Conservation (phyloP, 257 asterid species). For the Solanum peruvianum region DNA sequence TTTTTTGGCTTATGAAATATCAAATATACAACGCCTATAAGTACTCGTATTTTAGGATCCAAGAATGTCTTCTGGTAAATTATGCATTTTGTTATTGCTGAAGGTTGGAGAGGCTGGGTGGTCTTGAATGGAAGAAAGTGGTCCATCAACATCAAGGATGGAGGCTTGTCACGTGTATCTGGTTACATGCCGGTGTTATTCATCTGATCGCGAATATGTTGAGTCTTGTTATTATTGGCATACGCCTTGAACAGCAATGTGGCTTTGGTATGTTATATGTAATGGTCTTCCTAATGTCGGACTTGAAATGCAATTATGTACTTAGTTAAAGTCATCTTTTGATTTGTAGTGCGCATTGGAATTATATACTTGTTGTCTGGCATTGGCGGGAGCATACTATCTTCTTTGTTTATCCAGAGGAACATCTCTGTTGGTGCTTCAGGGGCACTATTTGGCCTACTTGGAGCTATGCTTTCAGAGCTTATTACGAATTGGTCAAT, state of each 20-base stretch:
- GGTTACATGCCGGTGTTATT: conserved; percentile 87
- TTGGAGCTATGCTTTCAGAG: conserved; percentile 93
- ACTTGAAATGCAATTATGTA: background rate
- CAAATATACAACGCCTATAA: background rate
- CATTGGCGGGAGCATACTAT: conserved; percentile 71
- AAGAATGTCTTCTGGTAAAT: background rate
- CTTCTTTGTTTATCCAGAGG: conserved; percentile 51
- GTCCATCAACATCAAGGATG: conserved; percentile 73
- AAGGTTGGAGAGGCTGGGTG: conserved; percentile 75
- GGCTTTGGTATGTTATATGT: conserved; percentile 55
- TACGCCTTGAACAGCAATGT: conserved; percentile 89
- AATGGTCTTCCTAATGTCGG: background rate
- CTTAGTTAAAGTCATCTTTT: background rate
- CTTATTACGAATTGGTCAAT: conserved; percentile 85
- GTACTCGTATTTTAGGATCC: background rate
- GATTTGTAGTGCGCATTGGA: conserved; percentile 53
- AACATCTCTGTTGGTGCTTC: conserved; percentile 85
- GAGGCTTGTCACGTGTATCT: conserved; percentile 80
- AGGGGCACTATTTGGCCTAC: conserved; percentile 94
- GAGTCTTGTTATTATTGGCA: conserved; percentile 68
- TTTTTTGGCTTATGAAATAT: background rate
- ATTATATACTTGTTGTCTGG: conserved; percentile 65
- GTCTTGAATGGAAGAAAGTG: conserved; percentile 60
- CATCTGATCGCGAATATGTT: conserved; percentile 77
- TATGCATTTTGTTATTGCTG: conserved; percentile 2